Base-by-base conservation (phyloP, 306 rosid species). In the Trichosanthes truncata region DNA sequence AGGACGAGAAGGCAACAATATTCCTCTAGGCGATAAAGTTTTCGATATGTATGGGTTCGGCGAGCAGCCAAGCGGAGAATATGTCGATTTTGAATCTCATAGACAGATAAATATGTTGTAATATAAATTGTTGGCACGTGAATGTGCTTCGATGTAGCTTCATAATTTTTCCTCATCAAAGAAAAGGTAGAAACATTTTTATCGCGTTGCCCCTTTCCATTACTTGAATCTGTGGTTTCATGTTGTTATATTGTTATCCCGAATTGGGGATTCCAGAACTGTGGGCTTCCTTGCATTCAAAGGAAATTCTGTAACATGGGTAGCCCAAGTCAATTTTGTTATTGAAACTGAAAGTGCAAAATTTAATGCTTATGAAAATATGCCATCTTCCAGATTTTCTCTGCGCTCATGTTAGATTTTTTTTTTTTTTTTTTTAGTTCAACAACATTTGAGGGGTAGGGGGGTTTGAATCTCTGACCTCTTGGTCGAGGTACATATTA, bases 41-140 rank as follows among this genome's bases (percentile, higher is more conserved):
- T 83, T 79, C 80, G 98, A 96, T 66, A 81, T 88, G 89, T 90
- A 90, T 59, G 97, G 87, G 26, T 93, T 80, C 76, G 80, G 85
- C 48, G 98, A 90, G 81, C 90, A 89, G 52, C 81, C 87, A 56
- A 80, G 80, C 25, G 88, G 83, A 36, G 89, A 87, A 73, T 91
- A 75, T 85, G 77, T 83, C 14, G 94, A 91, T 78, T 87, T 89
- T 84, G 99, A 95, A 76, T 52, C 97, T 20, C 91, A 85, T 78
- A 93, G 98, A 82, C 97, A 89, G 76, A 84, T 93, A 86, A 96
- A 96, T 89, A 65, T 89, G 83, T 83, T 93, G 88, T 90, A 82
- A 89, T 80, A 66, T 79, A 77, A 76, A 38, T 74, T 21, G 9
- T 31, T 3, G 4, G 79, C 78, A 57, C 63, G 20, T 14, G 43